phyloP scores from a whole-genome alignment of 495 filamentous ascomycete genomes.

The Filosporella fistucella region DNA sequence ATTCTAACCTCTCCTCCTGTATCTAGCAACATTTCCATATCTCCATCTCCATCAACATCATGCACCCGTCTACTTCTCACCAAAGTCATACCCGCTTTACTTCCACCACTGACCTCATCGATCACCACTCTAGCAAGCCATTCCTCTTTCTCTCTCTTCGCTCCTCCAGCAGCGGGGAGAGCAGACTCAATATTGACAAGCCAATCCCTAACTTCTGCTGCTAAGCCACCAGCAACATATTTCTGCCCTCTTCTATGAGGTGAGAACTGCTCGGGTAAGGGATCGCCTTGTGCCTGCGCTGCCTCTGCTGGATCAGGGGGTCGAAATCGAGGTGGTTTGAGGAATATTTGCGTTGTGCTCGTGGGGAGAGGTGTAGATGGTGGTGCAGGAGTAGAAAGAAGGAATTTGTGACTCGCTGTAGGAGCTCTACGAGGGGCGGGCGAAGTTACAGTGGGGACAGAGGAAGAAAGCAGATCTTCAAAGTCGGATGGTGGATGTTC shows the following conservation, averaged over 20 bases:
- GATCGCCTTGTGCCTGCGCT: slow-evolving; percentile 10
- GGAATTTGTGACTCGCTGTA: no score
- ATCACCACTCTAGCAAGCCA: slow-evolving; percentile 19
- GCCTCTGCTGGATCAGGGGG: slow-evolving; percentile 12
- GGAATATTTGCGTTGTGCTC: slow-evolving; percentile 11
- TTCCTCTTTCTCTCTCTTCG: slow-evolving; percentile 4
- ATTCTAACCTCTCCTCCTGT: slow-evolving; percentile 10
- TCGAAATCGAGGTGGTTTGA: slow-evolving; percentile 24
- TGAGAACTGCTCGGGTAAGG: slow-evolving; percentile 26
- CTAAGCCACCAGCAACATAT: slow-evolving; percentile 23
- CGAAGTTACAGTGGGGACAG: slow-evolving; percentile 17
- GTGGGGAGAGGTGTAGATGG: slow-evolving; percentile 7
- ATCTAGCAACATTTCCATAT: slow-evolving; percentile 11
- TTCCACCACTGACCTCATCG: slow-evolving; percentile 20
- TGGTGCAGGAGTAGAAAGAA: slow-evolving; percentile 12
- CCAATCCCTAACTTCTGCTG: slow-evolving; percentile 22
- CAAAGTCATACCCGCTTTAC: slow-evolving; percentile 16
- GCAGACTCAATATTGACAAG: slow-evolving; percentile 21
- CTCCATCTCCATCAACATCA: not conserved
- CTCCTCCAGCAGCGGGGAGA: slow-evolving; percentile 1
- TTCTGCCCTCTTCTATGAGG: slow-evolving; percentile 25
- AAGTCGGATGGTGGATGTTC: not conserved
- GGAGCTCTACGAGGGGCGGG: slow-evolving; percentile 14
- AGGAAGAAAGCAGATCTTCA: slow-evolving; percentile 10
- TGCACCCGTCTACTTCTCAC: slow-evolving; percentile 20